Base-by-base conservation (phyloP, 2,329 filamentous ascomycete genomes). In the Cercospora citrullina region DNA sequence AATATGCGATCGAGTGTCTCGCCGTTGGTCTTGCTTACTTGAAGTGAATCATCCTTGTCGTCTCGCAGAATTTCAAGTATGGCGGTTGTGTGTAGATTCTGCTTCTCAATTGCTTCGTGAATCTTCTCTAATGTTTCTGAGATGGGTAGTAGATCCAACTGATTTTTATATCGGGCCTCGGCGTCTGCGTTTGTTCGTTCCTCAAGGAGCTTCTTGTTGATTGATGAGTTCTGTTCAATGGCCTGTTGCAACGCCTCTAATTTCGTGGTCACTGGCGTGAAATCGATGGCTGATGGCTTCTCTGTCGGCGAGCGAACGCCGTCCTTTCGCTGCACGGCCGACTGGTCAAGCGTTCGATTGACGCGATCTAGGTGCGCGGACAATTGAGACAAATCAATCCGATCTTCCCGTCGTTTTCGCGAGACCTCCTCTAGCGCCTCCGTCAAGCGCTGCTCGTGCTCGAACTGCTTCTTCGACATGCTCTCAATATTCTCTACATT, bases 351-450 rank as follows among this genome's bases (percentile, higher is more conserved):
- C 30, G 75, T 68, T 10, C 65, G 39, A 48, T 77, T 74, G 28
- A 77, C 73, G 16, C 75, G 73, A 62, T 75, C 74, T 10, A 77
- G 68, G 63, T 76, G 74, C 18, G 71, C 66, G 31, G 71, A 71
- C 7, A 76, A 65, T 51, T 73, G 73, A 9, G 67, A 65, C 71
- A 77, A 66, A 45, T 75, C 71, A 5, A 72, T 64, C 7, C 68
- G 63, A 21, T 75, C 69, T 10, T 68, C 63, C 16, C 67, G 66
- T 26, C 70, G 63, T 33, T 62, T 63, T n/a, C 55, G 53, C 5
- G 63, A 61, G 5, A 71, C 42, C 2, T 69, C 65, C 53, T 72
- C 68, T 59, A 76, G 64, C 28, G 70, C 66, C 23, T 67, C 58
- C 4, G 39, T 48, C 60, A 76, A 64, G 48, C 72, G 72, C 64